These are phyloP conservation scores for Microsporum ferrugineum DNA, from an alignment of 2,329 filamentous ascomycete genomes.

Conservation along the genomic window DNA sequence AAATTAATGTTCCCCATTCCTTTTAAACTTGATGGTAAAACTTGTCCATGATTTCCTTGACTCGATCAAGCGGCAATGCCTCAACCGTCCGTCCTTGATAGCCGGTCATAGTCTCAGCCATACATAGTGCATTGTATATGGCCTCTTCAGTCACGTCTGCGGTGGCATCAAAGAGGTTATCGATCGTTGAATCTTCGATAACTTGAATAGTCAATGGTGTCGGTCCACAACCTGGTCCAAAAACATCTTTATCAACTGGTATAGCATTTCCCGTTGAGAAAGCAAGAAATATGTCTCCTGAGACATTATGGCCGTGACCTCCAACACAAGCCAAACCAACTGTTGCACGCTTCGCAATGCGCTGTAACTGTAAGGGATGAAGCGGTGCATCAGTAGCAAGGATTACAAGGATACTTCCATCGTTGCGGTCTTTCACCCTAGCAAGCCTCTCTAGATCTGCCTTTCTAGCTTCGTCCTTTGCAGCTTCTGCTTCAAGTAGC, in stretches of 20 bases:
- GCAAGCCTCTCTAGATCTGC: not conserved
- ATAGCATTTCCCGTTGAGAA: conserved; percentile 51
- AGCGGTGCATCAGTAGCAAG: conserved; percentile 51
- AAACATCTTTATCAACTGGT: conserved; percentile 17
- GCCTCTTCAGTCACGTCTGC: conserved; percentile 55
- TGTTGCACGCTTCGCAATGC: conserved; percentile 50
- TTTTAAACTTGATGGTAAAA: conserved; percentile 15
- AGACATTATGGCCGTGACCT: conserved; percentile 50
- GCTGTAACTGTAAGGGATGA: conserved; percentile 45
- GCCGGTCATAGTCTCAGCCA: conserved; percentile 49
- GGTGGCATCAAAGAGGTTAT: conserved; percentile 50
- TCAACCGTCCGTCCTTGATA: conserved; percentile 41
- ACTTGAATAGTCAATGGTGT: conserved; percentile 35
- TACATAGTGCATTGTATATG: conserved; percentile 53
- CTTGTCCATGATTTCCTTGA: conserved; percentile 39
- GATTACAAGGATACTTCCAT: conserved; percentile 52
- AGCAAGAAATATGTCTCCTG: conserved; percentile 56
- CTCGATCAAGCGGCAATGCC: conserved; percentile 38
- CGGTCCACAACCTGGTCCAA: conserved; percentile 26
- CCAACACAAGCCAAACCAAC: conserved; percentile 51
- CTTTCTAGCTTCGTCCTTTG: not conserved
- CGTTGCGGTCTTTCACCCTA: conserved; percentile 16
- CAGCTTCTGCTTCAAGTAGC: conserved; percentile 20
- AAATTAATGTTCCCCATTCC: too few species aligned
- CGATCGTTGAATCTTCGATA: conserved; percentile 49